Evolutionary conservation across 441 rosid species (phyloP).

Genomic region (Melastoma candidum): DNA sequence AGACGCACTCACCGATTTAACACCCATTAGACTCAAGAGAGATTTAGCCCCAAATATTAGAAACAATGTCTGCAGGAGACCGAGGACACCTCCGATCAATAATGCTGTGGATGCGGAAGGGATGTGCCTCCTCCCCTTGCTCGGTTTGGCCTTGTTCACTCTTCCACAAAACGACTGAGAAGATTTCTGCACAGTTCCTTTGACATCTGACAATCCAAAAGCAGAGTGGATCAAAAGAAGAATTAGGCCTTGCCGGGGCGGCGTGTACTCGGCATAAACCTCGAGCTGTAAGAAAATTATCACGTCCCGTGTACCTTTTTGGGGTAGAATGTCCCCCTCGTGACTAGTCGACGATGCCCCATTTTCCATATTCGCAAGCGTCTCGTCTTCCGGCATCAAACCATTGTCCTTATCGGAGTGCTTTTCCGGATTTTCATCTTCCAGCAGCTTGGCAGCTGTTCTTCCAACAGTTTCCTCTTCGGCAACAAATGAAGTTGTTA

Average conservation of each 20-base stretch:
- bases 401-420: slow-evolving; percentile 9
- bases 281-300: too few relatives aligned
- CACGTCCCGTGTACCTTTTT: too few relatives aligned
- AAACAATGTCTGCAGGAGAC: slow-evolving; percentile 43
- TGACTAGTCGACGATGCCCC: slow-evolving; percentile 20
- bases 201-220: slow-evolving; percentile 21
- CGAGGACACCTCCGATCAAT: slow-evolving; percentile 43
- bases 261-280: too few relatives aligned
- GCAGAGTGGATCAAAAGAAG: background rate
- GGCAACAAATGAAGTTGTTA: slow-evolving; percentile 69
- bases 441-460: slow-evolving; percentile 22
- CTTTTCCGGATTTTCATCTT: slow-evolving; percentile 17
- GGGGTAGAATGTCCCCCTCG: slow-evolving; percentile 11
- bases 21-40: slow-evolving; percentile 50
- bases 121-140: slow-evolving; percentile 33
- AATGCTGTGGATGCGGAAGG: slow-evolving; percentile 74
- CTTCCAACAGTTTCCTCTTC: slow-evolving; percentile 56
- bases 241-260: too few relatives aligned
- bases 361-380: slow-evolving; percentile 48
- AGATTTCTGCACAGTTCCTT: slow-evolving; percentile 15
- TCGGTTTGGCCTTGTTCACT: slow-evolving; percentile 13
- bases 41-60: slow-evolving; percentile 42
- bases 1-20: slow-evolving; percentile 37
- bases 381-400: slow-evolving; percentile 14
- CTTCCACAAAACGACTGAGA: slow-evolving; percentile 9